Base-by-base conservation (phyloP, 176 grass and related monocot genomes). In the Thinopyrum elongatum region DNA sequence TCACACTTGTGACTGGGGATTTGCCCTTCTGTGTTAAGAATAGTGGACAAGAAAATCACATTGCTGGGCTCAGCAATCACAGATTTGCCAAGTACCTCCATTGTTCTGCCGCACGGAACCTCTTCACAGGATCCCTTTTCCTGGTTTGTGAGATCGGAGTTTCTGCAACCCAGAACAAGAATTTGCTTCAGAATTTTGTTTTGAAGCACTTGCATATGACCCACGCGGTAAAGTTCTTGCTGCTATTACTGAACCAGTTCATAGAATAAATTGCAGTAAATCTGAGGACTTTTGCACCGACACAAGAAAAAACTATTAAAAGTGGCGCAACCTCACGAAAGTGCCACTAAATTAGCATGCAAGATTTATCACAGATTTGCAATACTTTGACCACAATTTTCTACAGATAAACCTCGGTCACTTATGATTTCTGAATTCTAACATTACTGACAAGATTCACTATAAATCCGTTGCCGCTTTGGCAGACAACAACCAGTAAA, bases 71-170 rank as follows among this genome's bases (percentile, higher is more conserved):
- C 97, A 88, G 88, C 92, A 91, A 96, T 93, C 90, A 93, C 90
- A 92, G 92, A 82, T 88, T 91, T 96, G 76, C 94, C 97, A 88
- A 90, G 88, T 89, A 99, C 94, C 97, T 99, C 97, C 97, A 99
- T 99, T 60, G 78, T 39, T 78, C 88, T 87, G 78, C 60, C 1
- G 82, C 65, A 12, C 65, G 64, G 83, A 64, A 75, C 17, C 81
- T 80, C 88, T 80, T 69, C 61, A 65, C 89, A 83, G 28, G 74
- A 19, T 78, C 59, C 62, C 47, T 70, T 76, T 78, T 84, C 29
- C 77, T 46, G 39, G 67, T 90, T 86, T 83, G 46, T 58, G 65
- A 83, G 71, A 82, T 57, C 41, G 21, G 81, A 83, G 66, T 89
- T 81, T 92, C 95, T 98, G 95, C 95, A 98, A 94, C 90, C 86